Base-by-base conservation (phyloP, 768 basidiomycete genomes). In the Boletus subparvulus region DNA sequence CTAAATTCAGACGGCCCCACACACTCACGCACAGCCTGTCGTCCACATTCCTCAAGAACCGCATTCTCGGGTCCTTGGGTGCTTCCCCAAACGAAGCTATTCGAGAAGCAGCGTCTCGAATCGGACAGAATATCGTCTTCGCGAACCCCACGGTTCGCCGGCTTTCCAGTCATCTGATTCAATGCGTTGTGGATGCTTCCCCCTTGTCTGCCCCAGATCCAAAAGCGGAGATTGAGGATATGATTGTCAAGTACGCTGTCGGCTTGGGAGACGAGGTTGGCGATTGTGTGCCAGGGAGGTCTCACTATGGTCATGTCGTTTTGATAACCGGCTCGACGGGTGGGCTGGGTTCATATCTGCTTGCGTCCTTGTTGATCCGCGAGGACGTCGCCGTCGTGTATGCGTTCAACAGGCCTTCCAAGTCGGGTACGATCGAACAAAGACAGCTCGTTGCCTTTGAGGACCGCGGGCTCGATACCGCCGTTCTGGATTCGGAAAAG, bases 111-210 rank as follows among this genome's bases (percentile, higher is more conserved):
- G 61, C 55, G 2, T 47, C 61, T 32, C 60, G 32, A 0, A 51
- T 78, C 8, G 26, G 59, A 4, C 73, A 72, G 56, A 80, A 78
- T 45, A 58, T 78, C 19, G 65, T 83, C 24, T 84, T 80, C 56
- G 65, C 75, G 36, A 70, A 77, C 53, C 80, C 80, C 2, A 66
- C 71, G 0, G 62, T 77, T 46, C 47, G 64, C 28, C 61, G 40
- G 0, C 65, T 78, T 28, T 70, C 77, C 6, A 58, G 58, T 3
- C 70, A 69, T 53, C 62, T 73, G 47, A 49, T 61, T 12, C 45
- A 51, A 30, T 12, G 48, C 32, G 33, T 62, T 17, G 47, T 26
- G 1, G 28, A 36, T 3, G 19, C 21, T 30, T 35, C 48, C 13
- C 6, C 46, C 28, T 8, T 10, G 8, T 1, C 26, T 6, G n/a